These are phyloP conservation scores for Paragyromitra xinjiangensis DNA, from an alignment of 495 filamentous ascomycete species.

Conservation along the genomic window DNA sequence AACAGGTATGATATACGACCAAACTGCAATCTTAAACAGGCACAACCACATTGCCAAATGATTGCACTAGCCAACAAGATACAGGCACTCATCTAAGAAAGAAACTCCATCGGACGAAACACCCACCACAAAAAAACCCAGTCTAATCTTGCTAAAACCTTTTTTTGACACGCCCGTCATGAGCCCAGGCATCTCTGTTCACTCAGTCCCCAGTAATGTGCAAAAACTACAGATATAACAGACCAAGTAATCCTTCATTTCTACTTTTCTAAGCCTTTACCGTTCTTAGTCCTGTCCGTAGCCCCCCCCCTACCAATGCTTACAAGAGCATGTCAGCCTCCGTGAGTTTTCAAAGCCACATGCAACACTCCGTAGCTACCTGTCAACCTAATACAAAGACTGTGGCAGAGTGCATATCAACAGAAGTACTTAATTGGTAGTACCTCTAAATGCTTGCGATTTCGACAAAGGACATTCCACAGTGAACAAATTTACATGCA, in stretches of 20 bases:
- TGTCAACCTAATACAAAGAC: no score
- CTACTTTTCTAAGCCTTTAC: neutral
- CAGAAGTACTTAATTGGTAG: neutral
- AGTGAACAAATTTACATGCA: neutral
- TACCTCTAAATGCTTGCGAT: neutral
- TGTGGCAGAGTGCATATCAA: neutral
- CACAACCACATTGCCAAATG: neutral
- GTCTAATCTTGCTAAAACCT: no score
- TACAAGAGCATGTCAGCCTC: neutral
- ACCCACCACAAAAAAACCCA: neutral
- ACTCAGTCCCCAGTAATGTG: no score
- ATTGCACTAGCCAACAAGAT: neutral
- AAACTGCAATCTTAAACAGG: neutral
- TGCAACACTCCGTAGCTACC: neutral
- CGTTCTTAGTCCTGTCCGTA: no score
- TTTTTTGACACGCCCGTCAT: no score
- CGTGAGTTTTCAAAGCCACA: neutral
- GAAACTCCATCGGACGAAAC: neutral
- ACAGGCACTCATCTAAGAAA: neutral
- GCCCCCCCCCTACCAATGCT: no score
- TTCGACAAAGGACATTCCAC: neutral
- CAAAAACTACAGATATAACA: no score
- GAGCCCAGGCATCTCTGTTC: no score
- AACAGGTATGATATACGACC: neutral
- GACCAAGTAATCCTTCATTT: no score